These are phyloP conservation scores for Phaeophleospora eucalypticola DNA, from an alignment of 2,329 filamentous ascomycete species.

Conservation along the genomic window DNA sequence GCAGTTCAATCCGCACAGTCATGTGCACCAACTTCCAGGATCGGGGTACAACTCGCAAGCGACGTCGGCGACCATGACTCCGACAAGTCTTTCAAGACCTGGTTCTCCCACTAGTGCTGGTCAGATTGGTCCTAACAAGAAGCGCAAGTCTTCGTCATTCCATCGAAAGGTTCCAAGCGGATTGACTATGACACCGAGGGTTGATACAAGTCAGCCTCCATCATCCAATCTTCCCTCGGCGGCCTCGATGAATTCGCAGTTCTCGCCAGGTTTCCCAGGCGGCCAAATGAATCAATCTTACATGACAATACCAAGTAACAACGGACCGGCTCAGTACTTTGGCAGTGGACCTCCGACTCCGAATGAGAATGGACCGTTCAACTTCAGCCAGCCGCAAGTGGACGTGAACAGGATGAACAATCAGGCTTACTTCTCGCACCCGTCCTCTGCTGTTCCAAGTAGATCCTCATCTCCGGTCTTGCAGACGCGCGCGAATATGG, in stretches of 20 bases:
- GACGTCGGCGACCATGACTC: constrained; percentile 49
- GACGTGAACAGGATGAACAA: constrained; percentile 24
- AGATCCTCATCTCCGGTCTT: constrained; percentile 69
- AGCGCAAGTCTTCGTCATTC: constrained; percentile 60
- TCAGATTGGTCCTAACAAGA: constrained; percentile 67
- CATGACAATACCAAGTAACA: constrained; percentile 32
- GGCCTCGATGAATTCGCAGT: constrained; percentile 30
- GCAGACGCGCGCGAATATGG: constrained; percentile 31
- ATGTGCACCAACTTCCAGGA: constrained; percentile 32
- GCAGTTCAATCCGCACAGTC: constrained; percentile 32
- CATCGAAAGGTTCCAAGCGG: constrained; percentile 64
- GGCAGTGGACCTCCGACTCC: constrained; percentile 32
- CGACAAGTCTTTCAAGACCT: constrained; percentile 66
- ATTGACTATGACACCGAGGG: constrained; percentile 70
- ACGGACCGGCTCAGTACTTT: constrained; percentile 26
- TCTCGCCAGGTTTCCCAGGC: constrained; percentile 39
- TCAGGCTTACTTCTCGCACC: constrained; percentile 31
- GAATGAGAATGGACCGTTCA: constrained; percentile 24
- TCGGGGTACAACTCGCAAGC: constrained; percentile 32
- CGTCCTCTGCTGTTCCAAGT: constrained; percentile 49
- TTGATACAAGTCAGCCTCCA: constrained; percentile 54
- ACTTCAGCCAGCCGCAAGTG: constrained; percentile 24
- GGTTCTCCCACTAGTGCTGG: constrained; percentile 60
- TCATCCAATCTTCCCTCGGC: constrained; percentile 27
- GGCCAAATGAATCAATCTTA: constrained; percentile 26